Conservation (phyloP, 805 yeast genomes). For the Alloascoidea africana region DNA sequence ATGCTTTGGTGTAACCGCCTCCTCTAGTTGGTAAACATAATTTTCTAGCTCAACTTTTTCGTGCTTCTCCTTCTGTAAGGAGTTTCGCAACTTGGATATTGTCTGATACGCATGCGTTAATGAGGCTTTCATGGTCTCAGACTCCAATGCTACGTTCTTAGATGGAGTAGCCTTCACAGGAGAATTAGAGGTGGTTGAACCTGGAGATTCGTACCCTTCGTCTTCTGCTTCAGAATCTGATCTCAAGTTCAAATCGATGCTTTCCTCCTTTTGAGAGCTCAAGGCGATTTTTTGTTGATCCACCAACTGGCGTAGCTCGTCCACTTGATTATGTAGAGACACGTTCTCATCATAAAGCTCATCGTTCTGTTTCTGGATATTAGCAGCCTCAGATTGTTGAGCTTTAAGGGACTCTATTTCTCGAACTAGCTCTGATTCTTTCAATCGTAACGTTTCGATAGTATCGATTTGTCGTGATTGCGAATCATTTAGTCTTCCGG, state of each 20-base stretch:
- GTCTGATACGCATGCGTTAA: constrained; percentile 49
- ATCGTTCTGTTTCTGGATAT: constrained; percentile 10
- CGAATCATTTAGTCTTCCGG: constrained; percentile 9
- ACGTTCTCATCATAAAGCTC: constrained; percentile 12
- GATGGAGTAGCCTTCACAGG: constrained; percentile 18
- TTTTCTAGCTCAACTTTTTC: constrained; percentile 23
- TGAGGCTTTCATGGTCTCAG: constrained; percentile 51
- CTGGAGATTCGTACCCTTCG: neutral
- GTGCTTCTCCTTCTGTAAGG: constrained; percentile 27
- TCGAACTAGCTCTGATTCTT: constrained; percentile 14
- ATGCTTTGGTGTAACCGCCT: no score
- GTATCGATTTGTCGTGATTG: constrained; percentile 11
- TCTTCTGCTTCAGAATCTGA: neutral
- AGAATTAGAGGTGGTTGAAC: constrained; percentile 15
- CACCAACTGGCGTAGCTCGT: neutral
- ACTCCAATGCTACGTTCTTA: constrained; percentile 27
- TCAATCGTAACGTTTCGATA: constrained; percentile 14
- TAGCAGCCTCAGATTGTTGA: constrained; percentile 11
- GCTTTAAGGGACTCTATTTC: constrained; percentile 10
- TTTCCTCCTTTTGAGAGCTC: constrained; percentile 8
- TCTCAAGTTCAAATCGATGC: constrained; percentile 3
- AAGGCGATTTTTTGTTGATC: constrained; percentile 6
- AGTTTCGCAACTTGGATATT: constrained; percentile 41
- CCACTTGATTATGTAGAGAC: constrained; percentile 5
- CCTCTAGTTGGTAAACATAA: neutral